Conservation (phyloP, 108 stramenopile genomes). For the Tribonema minus region DNA sequence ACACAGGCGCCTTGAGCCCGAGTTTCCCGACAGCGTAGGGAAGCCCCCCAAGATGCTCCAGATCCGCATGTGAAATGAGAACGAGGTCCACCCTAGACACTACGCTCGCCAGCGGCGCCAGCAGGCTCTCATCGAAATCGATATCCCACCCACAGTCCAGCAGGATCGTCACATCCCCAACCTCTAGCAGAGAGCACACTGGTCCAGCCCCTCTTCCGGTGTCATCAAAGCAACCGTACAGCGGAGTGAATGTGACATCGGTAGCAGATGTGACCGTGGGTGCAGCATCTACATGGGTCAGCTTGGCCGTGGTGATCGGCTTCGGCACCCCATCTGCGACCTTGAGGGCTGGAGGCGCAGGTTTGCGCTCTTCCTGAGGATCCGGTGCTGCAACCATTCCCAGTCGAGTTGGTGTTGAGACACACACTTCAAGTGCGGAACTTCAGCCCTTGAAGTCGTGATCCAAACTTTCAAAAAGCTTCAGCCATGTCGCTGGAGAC, state of each 20-base stretch:
- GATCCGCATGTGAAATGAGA: slow-evolving; percentile 47
- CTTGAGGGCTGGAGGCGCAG: too few species aligned
- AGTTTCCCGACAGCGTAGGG: slow-evolving; percentile 40
- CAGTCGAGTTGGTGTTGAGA: too few species aligned
- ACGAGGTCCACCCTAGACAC: slow-evolving; percentile 42
- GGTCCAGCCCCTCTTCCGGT: slow-evolving; percentile 26
- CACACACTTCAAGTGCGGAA: too few species aligned
- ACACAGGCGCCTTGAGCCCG: slow-evolving; percentile 64
- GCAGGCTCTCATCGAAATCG: slow-evolving; percentile 30
- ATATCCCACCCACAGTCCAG: slow-evolving; percentile 53
- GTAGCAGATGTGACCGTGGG: too few species aligned
- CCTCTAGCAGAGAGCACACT: slow-evolving; percentile 39
- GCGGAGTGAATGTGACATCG: slow-evolving; percentile 18
- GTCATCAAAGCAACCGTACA: slow-evolving; percentile 39
- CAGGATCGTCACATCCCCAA: slow-evolving; percentile 44
- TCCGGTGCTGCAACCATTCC: too few species aligned
- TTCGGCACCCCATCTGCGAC: too few species aligned
- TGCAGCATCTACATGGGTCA: too few species aligned
- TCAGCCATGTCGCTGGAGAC: too few species aligned
- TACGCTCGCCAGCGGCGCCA: slow-evolving; percentile 35
- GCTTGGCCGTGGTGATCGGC: too few species aligned
- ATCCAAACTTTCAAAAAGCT: too few species aligned
- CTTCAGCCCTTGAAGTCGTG: too few species aligned
- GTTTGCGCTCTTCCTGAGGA: too few species aligned
- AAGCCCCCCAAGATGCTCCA: slow-evolving; percentile 43